A percentile compares a stretch with the other conserved stretches of the same genome.
Conservation (phyloP, 2,329 filamentous ascomycete species). For the Aotearoamyces nothofagi region DNA sequence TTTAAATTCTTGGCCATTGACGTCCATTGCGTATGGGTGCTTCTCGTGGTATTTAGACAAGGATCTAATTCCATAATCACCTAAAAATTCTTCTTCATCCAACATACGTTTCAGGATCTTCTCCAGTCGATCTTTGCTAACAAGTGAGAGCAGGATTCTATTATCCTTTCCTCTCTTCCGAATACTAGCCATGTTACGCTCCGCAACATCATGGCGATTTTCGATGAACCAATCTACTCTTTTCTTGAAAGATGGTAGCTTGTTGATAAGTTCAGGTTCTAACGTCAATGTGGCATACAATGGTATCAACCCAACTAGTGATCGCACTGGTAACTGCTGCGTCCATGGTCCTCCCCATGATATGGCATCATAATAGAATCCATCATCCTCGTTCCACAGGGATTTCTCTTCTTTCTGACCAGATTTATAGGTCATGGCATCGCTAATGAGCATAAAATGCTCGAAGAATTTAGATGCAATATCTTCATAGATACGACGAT, state of each 20-base stretch:
- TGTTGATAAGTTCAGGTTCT: constrained; percentile 86
- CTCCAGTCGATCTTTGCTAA: constrained; percentile 82
- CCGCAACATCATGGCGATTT: constrained; percentile 71
- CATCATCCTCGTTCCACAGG: constrained; percentile 91
- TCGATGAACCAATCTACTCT: constrained; percentile 88
- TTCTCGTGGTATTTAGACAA: constrained; percentile 85
- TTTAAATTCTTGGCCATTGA: constrained; percentile 78
- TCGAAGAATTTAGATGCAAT: constrained; percentile 98
- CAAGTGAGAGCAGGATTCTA: constrained; percentile 73
- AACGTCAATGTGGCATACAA: constrained; percentile 85
- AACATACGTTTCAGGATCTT: constrained; percentile 87
- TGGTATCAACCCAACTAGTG: constrained; percentile 84
- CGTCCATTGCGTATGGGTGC: constrained; percentile 86
- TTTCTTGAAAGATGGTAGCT: constrained; percentile 84
- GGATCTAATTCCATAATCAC: constrained; percentile 79
- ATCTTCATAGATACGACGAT: constrained; percentile 89
- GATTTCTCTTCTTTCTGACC: constrained; percentile 62
- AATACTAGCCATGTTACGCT: constrained; percentile 91
- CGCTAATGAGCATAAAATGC: constrained; percentile 94
- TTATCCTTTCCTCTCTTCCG: constrained; percentile 80
- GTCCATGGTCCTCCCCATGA: constrained; percentile 90
- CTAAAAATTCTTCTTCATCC: constrained; percentile 85
- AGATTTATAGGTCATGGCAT: constrained; percentile 81
- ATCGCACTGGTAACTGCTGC: constrained; percentile 82
- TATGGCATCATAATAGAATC: constrained; percentile 97